phyloP scores from a whole-genome alignment of 2,329 filamentous ascomycete species.

The Colletotrichum tabaci region DNA sequence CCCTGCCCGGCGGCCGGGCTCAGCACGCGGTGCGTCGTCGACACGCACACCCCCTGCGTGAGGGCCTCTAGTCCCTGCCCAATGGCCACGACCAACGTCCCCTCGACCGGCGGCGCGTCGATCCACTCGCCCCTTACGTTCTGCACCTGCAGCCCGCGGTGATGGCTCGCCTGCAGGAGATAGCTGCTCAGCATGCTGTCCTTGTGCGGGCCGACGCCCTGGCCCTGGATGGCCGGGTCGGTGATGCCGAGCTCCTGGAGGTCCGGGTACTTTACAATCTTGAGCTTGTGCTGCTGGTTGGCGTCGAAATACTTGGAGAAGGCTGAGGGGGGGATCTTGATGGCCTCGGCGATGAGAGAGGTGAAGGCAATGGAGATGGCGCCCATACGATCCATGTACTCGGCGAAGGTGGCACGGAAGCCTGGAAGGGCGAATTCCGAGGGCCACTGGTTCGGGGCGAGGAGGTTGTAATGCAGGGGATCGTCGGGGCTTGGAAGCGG shows the following conservation, averaged over 20 bases:
- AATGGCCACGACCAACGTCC: conserved; percentile 88
- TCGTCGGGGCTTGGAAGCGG: conserved; percentile 72
- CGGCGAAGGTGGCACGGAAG: conserved; percentile 78
- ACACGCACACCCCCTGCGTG: conserved; percentile 85
- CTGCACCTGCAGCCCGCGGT: conserved; percentile 85
- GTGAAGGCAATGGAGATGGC: conserved; percentile 81
- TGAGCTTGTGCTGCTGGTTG: conserved; percentile 86
- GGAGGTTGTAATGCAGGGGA: conserved; percentile 81
- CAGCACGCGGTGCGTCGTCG: conserved; percentile 88
- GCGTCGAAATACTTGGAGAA: conserved; percentile 86
- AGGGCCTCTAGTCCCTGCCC: conserved; percentile 90
- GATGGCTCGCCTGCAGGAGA: conserved; percentile 83
- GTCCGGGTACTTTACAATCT: conserved; percentile 91
- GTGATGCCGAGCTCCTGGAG: conserved; percentile 68
- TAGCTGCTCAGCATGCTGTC: conserved; percentile 89
- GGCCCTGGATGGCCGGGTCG: conserved; percentile 57
- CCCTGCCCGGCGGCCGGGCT: conserved; percentile 79
- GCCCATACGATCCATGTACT: conserved; percentile 85
- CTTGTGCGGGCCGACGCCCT: conserved; percentile 85
- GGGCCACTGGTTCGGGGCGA: conserved; percentile 88
- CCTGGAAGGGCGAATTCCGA: conserved; percentile 71
- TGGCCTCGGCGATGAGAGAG: conserved; percentile 86
- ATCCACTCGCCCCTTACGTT: conserved; percentile 86
- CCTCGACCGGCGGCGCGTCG: conserved; percentile 81
- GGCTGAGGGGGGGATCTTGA: conserved; percentile 77